These are phyloP conservation scores for Trypanosoma caninum DNA, from an alignment of 208 protist genomes.

Conservation along the genomic window DNA sequence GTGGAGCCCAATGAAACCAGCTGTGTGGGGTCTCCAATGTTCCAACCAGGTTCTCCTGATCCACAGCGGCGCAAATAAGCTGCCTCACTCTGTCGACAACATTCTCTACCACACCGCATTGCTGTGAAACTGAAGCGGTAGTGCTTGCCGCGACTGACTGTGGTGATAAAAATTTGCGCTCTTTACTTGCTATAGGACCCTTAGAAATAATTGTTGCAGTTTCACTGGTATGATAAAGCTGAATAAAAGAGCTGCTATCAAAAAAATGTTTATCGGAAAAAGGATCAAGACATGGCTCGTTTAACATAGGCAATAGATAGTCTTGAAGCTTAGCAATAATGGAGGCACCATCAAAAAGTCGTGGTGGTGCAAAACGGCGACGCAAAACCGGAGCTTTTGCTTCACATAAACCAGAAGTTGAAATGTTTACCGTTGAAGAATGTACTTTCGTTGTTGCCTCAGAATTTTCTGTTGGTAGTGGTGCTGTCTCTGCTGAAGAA, in stretches of 20 bases:
- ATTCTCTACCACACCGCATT: conserved; percentile 1
- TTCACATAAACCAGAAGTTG: background rate
- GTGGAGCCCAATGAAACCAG: conserved; percentile 72
- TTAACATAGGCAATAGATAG: conserved; percentile 43
- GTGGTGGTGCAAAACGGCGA: conserved; percentile 11
- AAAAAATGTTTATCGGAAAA: conserved; percentile 4
- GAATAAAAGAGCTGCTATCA: conserved; percentile 8
- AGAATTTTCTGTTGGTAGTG: background rate
- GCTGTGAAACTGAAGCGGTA: background rate
- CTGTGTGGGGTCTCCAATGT: conserved; percentile 41
- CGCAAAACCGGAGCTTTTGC: background rate
- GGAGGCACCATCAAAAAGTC: conserved; percentile 63
- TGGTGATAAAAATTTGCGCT: conserved; percentile 3
- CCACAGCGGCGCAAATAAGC: conserved; percentile 48
- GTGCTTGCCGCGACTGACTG: background rate
- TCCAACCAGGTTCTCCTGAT: conserved; percentile 44
- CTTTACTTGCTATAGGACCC: background rate
- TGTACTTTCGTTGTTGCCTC: background rate
- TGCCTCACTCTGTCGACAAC: conserved; percentile 42
- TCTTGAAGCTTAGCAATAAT: conserved; percentile 64
- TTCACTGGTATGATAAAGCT: background rate
- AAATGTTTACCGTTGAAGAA: background rate
- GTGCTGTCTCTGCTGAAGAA: background rate
- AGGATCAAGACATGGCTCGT: conserved; percentile 7
- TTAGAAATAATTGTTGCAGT: background rate